phyloP scores from a whole-genome alignment of 352 stramenopile genomes.

The Thraustochytrium sp. region DNA sequence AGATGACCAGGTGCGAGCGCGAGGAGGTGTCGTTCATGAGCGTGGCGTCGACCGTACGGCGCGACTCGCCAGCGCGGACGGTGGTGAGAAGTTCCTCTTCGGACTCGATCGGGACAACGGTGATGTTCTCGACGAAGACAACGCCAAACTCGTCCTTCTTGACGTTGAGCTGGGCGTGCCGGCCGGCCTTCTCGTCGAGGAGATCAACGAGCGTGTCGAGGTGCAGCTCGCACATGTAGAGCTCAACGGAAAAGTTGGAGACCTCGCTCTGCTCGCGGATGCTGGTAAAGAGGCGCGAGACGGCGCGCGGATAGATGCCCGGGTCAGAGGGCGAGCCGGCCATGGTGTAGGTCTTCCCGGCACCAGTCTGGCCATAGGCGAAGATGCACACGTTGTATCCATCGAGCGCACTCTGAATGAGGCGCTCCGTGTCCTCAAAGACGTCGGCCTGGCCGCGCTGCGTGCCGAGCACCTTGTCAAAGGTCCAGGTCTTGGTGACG shows the following conservation, averaged over 20 bases:
- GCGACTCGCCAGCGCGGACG: constrained; percentile 70
- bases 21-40: constrained; percentile 90
- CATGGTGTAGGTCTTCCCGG: constrained; percentile 94
- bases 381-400: constrained; percentile 97
- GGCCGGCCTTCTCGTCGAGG: not conserved
- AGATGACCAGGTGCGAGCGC: constrained; percentile 91
- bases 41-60: constrained; percentile 84
- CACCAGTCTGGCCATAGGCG: constrained; percentile 94
- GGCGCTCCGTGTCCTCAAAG: constrained; percentile 47
- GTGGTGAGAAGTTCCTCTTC: constrained; percentile 1
- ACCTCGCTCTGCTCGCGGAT: constrained; percentile 73
- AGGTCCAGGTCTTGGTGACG: constrained; percentile 73
- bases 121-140: constrained; percentile 21
- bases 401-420: constrained; percentile 89
- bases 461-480: constrained; percentile 91
- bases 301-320: constrained; percentile 93
- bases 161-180: constrained; percentile 57
- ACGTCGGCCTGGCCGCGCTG: constrained; percentile 80
- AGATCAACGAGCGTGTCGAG: constrained; percentile 51
- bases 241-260: constrained; percentile 60
- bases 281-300: constrained; percentile 84
- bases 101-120: not conserved
- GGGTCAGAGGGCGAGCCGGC: constrained; percentile 85
- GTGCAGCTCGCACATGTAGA: constrained; percentile 92
- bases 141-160: constrained; percentile 57